phyloP scores from a whole-genome alignment of 2,329 filamentous ascomycete species.

The Pseudogymnoascus sp. region DNA sequence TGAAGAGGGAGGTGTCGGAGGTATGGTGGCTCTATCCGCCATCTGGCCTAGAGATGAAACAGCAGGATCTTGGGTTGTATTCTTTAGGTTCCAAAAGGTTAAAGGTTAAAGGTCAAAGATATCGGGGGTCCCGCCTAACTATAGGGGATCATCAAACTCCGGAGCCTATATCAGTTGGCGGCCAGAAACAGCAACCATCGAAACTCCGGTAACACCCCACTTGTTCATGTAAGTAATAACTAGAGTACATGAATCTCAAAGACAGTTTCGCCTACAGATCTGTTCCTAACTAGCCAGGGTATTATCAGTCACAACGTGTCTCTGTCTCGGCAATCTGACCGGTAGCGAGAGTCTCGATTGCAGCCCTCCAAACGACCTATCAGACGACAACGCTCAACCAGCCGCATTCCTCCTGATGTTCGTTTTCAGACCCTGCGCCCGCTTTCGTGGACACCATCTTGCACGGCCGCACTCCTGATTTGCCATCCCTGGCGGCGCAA shows the following conservation, averaged over 20 bases:
- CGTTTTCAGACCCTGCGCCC: constrained; percentile 3
- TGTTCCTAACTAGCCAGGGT: neutral
- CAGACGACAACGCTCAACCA: neutral
- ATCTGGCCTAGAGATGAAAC: neutral
- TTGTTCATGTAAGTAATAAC: constrained; percentile 8
- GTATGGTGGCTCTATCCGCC: neutral
- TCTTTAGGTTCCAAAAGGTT: neutral
- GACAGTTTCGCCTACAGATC: constrained; percentile 1
- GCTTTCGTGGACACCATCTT: neutral
- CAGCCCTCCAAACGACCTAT: constrained; percentile 1
- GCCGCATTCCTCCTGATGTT: constrained; percentile 1
- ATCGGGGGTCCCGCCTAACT: constrained; percentile 1
- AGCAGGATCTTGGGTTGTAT: neutral
- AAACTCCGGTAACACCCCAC: neutral
- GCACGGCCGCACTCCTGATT: neutral
- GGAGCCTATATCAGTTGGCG: neutral
- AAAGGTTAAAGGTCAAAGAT: neutral
- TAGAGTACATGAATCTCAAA: constrained; percentile 4
- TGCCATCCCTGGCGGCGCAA: constrained; percentile 44
- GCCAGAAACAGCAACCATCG: neutral
- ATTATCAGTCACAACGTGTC: neutral
- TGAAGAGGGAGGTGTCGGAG: neutral
- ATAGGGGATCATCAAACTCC: neutral
- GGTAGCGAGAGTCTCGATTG: constrained; percentile 7
- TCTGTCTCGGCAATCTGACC: constrained; percentile 2